A percentile compares a stretch with the other conserved stretches of the same genome.
phyloP scores from a whole-genome alignment of 441 rosid genomes.

The Mallotus repandus region DNA sequence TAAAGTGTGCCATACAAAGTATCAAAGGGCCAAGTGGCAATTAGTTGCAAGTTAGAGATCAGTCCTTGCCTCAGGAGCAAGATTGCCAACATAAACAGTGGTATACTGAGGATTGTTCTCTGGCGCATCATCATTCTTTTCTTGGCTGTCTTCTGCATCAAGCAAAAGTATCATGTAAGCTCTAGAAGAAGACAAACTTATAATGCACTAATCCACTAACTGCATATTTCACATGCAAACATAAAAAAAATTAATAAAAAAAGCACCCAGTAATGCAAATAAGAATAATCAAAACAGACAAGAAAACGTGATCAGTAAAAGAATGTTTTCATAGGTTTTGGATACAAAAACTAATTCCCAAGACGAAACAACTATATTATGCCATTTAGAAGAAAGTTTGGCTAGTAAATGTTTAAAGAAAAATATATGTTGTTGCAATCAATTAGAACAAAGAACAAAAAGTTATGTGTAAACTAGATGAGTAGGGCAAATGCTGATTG shows the following conservation, averaged over 20 bases:
- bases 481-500: neutral
- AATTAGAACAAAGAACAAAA: neutral
- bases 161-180: slow-evolving; percentile 6
- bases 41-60: neutral
- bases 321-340: neutral
- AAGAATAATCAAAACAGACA: neutral
- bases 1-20: neutral
- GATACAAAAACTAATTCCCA: neutral
- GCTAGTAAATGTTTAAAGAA: neutral
- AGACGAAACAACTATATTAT: neutral
- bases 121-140: slow-evolving; percentile 61
- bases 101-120: slow-evolving; percentile 71
- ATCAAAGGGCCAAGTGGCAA: neutral
- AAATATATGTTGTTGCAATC: neutral
- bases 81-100: slow-evolving; percentile 84
- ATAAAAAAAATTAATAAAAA: neutral
- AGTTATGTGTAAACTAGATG: neutral
- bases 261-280: neutral
- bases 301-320: neutral
- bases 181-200: neutral
- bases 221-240: neutral
- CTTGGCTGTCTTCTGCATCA: slow-evolving; percentile 63
- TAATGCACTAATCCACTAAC: neutral
- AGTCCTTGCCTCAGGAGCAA: slow-evolving; percentile 66
- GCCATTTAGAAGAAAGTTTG: neutral